Evolutionary conservation across 495 filamentous ascomycete species (phyloP).

Genomic region (Tuber aestivum): DNA sequence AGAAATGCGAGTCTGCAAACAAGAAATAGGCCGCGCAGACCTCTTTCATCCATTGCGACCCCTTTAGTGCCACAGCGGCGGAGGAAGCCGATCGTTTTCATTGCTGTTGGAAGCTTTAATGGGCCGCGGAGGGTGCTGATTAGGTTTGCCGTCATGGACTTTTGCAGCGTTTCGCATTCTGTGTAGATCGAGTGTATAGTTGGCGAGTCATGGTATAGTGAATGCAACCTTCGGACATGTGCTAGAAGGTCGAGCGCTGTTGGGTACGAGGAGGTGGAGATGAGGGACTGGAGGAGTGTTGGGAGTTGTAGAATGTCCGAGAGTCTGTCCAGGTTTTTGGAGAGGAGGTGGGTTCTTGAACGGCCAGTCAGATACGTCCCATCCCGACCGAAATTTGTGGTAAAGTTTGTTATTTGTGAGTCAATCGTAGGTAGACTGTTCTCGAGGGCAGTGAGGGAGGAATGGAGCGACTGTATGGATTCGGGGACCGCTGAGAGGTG

Average conservation of each 20-base stretch:
- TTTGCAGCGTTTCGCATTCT: slow-evolving; percentile 84
- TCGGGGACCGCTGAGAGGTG: slow-evolving; percentile 65
- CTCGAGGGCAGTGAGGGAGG: slow-evolving; percentile 59
- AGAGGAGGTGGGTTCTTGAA: slow-evolving; percentile 76
- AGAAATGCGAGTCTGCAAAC: slow-evolving; percentile 78
- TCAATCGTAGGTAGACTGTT: slow-evolving; percentile 73
- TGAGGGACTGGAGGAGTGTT: slow-evolving; percentile 69
- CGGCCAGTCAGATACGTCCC: slow-evolving; percentile 58
- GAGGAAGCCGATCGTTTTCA: slow-evolving; percentile 89
- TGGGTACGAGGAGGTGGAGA: slow-evolving; percentile 65
- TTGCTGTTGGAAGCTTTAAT: slow-evolving; percentile 81
- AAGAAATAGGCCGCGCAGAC: slow-evolving; percentile 76
- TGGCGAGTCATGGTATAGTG: slow-evolving; percentile 70
- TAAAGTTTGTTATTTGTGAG: slow-evolving; percentile 68
- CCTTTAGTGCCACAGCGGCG: slow-evolving; percentile 72
- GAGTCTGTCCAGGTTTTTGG: slow-evolving; percentile 79
- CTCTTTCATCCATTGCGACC: slow-evolving; percentile 52
- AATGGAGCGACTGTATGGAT: slow-evolving; percentile 61
- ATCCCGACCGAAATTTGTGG: slow-evolving; percentile 65
- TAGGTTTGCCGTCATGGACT: slow-evolving; percentile 77
- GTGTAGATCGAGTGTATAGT: slow-evolving; percentile 65
- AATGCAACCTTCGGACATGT: slow-evolving; percentile 84
- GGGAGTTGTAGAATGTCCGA: slow-evolving; percentile 91
- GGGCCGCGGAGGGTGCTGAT: slow-evolving; percentile 71
- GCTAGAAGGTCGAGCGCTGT: slow-evolving; percentile 84